Base-by-base conservation (phyloP, 129 eudicot genomes). In the Arctium lappa region DNA sequence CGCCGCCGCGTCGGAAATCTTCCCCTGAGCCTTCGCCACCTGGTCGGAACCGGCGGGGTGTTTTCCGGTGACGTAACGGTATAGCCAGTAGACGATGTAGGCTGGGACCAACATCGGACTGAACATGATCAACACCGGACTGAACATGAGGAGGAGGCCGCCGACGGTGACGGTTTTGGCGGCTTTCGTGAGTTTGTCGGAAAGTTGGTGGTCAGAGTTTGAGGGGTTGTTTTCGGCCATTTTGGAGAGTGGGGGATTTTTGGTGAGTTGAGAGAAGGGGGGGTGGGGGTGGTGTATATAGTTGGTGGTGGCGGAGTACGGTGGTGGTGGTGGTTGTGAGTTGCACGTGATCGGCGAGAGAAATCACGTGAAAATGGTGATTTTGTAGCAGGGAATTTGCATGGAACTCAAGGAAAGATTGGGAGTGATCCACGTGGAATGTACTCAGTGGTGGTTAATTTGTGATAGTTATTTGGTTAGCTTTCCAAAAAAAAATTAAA, bases 71-170 rank as follows among this genome's bases (percentile, higher is more conserved):
- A 79, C 85, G 4, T 87, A 91, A 62, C 87, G 36, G 70, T 91
- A 89, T 84, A 88, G 77, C 96, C 95, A 89, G 75, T 80, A 84
- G 30, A 91, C 34, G 39, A 86, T 81, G 18, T 84, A 85, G 0
- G 88, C 88, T 6, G 93, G 88, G 46, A 88, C 89, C 16, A 86
- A 80, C 12, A 89, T 85, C 22, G 93, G 93, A 89, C 87, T 88
- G 71, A 88, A 88, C 2, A 88, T 86, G 40, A 88, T 84, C 76
- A 91, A 80, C 71, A 89, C 34, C 60, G 90, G 93, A 8, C 90
- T 89, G n/a, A 79, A 42, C 16, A 69, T 2, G 22, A 30, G 12
- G 13, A 70, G 42, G 8, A 70, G 1, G 74, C 34, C 8, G 8
- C 34, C 56, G 56, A 46, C 0, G n/a, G 42, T 22, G 85, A 87